A percentile compares a stretch with the other conserved stretches of the same genome.
phyloP scores from a whole-genome alignment of 345 rosid species.

The Eutrema heterophyllum region DNA sequence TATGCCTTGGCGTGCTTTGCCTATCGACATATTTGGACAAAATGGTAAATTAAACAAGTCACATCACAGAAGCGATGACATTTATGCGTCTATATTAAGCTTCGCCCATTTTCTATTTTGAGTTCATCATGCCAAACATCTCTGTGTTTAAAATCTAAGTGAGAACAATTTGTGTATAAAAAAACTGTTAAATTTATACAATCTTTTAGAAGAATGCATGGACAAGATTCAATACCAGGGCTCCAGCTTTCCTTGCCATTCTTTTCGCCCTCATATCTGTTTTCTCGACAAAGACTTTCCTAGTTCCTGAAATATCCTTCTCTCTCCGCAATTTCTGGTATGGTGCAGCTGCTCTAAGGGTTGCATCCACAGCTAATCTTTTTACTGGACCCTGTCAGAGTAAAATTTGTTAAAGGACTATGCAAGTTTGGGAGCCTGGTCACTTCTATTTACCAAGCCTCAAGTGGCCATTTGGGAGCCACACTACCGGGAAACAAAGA shows the following conservation, averaged over 20 bases:
- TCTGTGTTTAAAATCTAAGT: neutral
- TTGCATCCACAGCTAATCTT: conserved; percentile 96
- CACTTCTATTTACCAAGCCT: neutral
- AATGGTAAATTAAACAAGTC: neutral
- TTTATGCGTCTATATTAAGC: neutral
- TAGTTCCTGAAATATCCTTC: conserved; percentile 55
- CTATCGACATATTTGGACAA: no score
- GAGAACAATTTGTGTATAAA: neutral
- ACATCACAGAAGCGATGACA: neutral
- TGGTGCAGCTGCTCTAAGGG: conserved; percentile 98
- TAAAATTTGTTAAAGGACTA: neutral
- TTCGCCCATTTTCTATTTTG: neutral
- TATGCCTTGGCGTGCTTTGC: neutral
- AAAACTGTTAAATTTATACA: neutral
- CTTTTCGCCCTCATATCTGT: conserved; percentile 97
- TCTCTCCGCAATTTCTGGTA: conserved; percentile 90
- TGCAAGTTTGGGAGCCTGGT: conserved; percentile 10
- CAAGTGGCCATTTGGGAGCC: neutral
- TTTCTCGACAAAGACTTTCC: conserved; percentile 94
- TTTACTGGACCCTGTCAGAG: conserved; percentile 78
- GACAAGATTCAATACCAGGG: conserved; percentile 58
- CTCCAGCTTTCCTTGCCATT: conserved; percentile 99
- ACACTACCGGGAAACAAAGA: neutral
- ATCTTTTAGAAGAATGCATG: neutral
- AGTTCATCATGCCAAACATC: conserved; percentile 2